A percentile compares a stretch with the other conserved stretches of the same genome.
phyloP scores from a whole-genome alignment of 2,329 filamentous ascomycete species.

The Anisogramma anomala region DNA sequence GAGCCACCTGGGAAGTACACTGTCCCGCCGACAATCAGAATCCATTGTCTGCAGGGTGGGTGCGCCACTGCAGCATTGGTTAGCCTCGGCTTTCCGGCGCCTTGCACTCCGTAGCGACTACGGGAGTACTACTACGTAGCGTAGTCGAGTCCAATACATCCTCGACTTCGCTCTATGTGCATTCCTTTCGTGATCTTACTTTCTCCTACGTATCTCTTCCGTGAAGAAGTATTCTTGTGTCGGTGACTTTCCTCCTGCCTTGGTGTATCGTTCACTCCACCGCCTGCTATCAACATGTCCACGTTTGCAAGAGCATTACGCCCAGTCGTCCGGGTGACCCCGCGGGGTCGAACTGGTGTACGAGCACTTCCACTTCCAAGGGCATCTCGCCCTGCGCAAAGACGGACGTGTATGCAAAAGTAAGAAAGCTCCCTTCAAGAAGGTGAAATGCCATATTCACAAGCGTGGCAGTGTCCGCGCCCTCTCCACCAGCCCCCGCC shows the following conservation, averaged over 20 bases:
- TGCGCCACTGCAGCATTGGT: too few relatives aligned
- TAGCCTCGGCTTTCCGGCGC: conserved; percentile 22
- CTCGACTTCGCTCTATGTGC: too few relatives aligned
- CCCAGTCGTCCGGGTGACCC: conserved; percentile 37
- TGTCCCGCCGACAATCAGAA: too few relatives aligned
- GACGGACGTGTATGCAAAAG: conserved; percentile 20
- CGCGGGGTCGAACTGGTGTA: conserved; percentile 23
- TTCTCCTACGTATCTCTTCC: too few relatives aligned
- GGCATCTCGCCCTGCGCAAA: conserved; percentile 15
- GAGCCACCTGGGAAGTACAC: too few relatives aligned
- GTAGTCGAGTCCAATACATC: too few relatives aligned
- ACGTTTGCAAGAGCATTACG: conserved; percentile 39
- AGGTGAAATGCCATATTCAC: conserved; percentile 1
- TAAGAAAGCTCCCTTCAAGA: conserved; percentile 16
- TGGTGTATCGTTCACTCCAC: background rate
- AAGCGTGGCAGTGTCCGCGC: conserved; percentile 29
- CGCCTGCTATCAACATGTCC: conserved; percentile 26
- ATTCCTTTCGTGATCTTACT: too few relatives aligned
- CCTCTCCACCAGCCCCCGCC: conserved; percentile 49
- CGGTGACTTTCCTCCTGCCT: too few relatives aligned
- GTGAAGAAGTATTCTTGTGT: too few relatives aligned
- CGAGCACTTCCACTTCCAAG: conserved; percentile 20
- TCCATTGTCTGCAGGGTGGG: too few relatives aligned
- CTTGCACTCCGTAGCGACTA: too few relatives aligned
- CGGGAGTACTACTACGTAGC: too few relatives aligned